phyloP scores from a whole-genome alignment of 2,329 filamentous ascomycete genomes.

The Bipolaris oryzae region DNA sequence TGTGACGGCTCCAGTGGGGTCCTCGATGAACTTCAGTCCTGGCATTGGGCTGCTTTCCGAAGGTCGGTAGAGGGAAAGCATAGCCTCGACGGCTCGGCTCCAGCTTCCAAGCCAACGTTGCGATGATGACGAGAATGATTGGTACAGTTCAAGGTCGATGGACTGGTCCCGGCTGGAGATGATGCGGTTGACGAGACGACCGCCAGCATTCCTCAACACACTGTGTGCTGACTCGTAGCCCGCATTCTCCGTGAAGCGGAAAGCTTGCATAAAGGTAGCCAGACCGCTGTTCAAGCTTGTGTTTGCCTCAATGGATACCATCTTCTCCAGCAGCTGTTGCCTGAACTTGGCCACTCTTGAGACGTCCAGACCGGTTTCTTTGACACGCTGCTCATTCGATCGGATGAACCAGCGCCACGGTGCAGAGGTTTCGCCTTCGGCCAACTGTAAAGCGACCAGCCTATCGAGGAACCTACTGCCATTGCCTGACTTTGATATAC shows the following conservation, averaged over 20 bases:
- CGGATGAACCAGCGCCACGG: constrained; percentile 42
- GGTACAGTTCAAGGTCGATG: constrained; percentile 28
- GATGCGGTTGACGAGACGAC: constrained; percentile 34
- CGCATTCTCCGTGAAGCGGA: constrained; percentile 19
- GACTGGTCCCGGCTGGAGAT: constrained; percentile 12
- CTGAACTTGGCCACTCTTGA: constrained; percentile 26
- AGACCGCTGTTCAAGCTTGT: constrained; percentile 28
- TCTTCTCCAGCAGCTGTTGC: constrained; percentile 28
- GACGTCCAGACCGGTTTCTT: constrained; percentile 25
- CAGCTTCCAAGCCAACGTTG: constrained; percentile 32
- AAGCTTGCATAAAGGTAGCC: constrained; percentile 32
- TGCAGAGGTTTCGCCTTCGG: constrained; percentile 26
- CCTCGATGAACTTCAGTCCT: constrained; percentile 34
- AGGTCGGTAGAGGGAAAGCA: constrained; percentile 43
- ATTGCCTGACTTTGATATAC: constrained; percentile 11
- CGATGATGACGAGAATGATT: constrained; percentile 30
- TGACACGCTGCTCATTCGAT: constrained; percentile 20
- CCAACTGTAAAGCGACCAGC: constrained; percentile 31
- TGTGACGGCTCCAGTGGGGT: constrained; percentile 25
- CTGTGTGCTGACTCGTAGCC: constrained; percentile 14
- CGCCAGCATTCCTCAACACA: constrained; percentile 31
- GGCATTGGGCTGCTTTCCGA: constrained; percentile 23
- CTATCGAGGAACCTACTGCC: constrained; percentile 22
- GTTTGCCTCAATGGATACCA: constrained; percentile 25
- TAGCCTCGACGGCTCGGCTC: constrained; percentile 30